Conservation (phyloP, 2,329 filamentous ascomycete genomes). For the Pseudodiploospora longispora region DNA sequence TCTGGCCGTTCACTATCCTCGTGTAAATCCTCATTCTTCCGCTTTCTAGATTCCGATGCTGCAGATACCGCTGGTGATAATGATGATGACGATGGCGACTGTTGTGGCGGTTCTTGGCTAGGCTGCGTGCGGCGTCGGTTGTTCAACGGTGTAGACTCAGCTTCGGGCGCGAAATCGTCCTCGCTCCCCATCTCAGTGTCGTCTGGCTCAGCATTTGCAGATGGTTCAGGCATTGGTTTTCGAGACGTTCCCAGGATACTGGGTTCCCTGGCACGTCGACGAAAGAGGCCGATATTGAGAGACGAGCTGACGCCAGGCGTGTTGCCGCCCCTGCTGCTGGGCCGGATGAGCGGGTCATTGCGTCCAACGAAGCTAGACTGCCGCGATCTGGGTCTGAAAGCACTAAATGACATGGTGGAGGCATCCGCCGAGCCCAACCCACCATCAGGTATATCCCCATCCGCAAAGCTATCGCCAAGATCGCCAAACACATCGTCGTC, state of each 20-base stretch:
- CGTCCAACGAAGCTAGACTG: constrained; percentile 44
- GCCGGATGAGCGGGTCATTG: constrained; percentile 44
- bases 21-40: constrained; percentile 45
- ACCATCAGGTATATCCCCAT: constrained; percentile 26
- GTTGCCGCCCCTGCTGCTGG: constrained; percentile 41
- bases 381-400: constrained; percentile 38
- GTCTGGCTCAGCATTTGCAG: constrained; percentile 16
- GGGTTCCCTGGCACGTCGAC: constrained; percentile 48
- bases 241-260: constrained; percentile 51
- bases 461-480: constrained; percentile 34
- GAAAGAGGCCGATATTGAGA: constrained; percentile 51
- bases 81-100: constrained; percentile 1
- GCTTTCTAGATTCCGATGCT: constrained; percentile 38
- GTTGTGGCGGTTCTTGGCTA: constrained; percentile 13
- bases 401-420: constrained; percentile 38
- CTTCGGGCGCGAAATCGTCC: constrained; percentile 51
- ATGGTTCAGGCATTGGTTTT: constrained; percentile 29
- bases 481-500: constrained; percentile 41
- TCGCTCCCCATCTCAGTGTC: constrained; percentile 33
- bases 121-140: constrained; percentile 29
- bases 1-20: constrained; percentile 29
- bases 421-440: constrained; percentile 32
- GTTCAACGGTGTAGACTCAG: constrained; percentile 59
- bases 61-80: constrained; percentile 17
- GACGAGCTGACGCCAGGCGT: constrained; percentile 41